Percentiles rank a stretch among this genome's conserved stretches.
Evolutionary conservation across 2,329 filamentous ascomycete genomes (phyloP).

Genomic region (Penicillium sp.): DNA sequence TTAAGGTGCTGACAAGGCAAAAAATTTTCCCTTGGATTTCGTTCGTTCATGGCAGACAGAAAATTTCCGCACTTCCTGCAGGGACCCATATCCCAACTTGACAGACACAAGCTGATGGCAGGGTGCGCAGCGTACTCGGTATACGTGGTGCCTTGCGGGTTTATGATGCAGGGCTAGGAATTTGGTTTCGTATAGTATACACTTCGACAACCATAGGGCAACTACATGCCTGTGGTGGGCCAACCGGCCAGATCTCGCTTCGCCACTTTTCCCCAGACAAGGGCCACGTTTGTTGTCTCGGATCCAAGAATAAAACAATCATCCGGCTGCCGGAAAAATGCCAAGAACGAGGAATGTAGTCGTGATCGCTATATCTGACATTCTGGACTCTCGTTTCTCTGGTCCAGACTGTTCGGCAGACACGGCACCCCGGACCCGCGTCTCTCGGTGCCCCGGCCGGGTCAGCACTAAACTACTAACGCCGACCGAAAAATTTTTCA

Average conservation of each 20-base stretch:
- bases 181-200: background rate
- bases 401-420: slow-evolving; percentile 20
- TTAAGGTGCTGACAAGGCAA: slow-evolving; percentile 27
- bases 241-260: slow-evolving; percentile 13
- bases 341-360: background rate
- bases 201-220: slow-evolving; percentile 1
- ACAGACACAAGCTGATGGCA: slow-evolving; percentile 3
- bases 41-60: background rate
- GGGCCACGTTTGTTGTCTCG: slow-evolving; percentile 12
- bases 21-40: slow-evolving; percentile 13
- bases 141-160: slow-evolving; percentile 4
- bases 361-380: slow-evolving; percentile 2
- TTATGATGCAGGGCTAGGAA: background rate
- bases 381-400: background rate
- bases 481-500: background rate
- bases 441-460: slow-evolving; percentile 10
- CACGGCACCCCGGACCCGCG: slow-evolving; percentile 19
- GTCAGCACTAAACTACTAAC: background rate
- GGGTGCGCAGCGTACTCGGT: background rate
- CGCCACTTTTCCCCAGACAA: slow-evolving; percentile 23
- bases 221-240: slow-evolving; percentile 8
- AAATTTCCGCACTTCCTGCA: slow-evolving; percentile 5
- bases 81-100: slow-evolving; percentile 2
- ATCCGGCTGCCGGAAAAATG: background rate
- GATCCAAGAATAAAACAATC: slow-evolving; percentile 6